phyloP scores from a whole-genome alignment of 2,329 filamentous ascomycete species.

The Nothomitra cinnamomea region DNA sequence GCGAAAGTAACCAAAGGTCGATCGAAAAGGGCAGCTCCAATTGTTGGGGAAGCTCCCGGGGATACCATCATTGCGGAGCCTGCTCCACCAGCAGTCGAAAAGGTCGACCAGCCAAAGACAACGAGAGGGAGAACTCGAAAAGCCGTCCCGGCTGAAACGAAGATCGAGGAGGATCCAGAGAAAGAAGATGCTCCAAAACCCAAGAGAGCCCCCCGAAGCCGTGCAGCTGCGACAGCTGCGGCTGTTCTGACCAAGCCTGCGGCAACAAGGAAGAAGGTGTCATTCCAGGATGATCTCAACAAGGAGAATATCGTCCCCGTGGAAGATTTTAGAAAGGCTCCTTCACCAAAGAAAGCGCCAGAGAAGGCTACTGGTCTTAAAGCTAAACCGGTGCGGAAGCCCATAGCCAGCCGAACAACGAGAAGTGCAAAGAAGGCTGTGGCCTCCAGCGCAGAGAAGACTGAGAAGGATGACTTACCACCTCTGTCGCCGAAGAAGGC shows the following conservation, averaged over 20 bases:
- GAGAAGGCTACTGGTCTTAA: constrained; percentile 22
- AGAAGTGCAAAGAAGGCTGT: constrained; percentile 18
- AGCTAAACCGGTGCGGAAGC: constrained; percentile 29
- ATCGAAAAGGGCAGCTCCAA: background rate
- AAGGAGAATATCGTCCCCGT: constrained; percentile 22
- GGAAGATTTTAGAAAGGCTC: constrained; percentile 14
- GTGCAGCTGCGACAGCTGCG: background rate
- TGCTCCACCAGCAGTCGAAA: background rate
- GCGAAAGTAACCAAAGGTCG: constrained; percentile 2
- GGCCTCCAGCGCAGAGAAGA: constrained; percentile 8
- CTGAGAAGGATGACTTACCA: constrained; percentile 14
- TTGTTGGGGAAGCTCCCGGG: constrained; percentile 5
- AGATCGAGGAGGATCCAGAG: constrained; percentile 2
- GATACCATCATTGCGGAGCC: constrained; percentile 8
- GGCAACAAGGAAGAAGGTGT: constrained; percentile 25
- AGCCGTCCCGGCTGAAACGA: background rate
- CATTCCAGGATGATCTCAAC: constrained; percentile 28
- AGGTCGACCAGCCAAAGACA: constrained; percentile 10
- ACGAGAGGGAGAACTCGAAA: constrained; percentile 16
- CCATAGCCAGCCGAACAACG: constrained; percentile 16
- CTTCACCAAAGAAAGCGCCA: constrained; percentile 12
- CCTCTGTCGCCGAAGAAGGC: constrained; percentile 32
- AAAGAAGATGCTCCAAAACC: constrained; percentile 4
- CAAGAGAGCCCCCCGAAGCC: background rate
- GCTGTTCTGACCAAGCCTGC: background rate